phyloP scores from a whole-genome alignment of 192 early-diverging fungal genomes.

The Entomortierella parvispora region DNA sequence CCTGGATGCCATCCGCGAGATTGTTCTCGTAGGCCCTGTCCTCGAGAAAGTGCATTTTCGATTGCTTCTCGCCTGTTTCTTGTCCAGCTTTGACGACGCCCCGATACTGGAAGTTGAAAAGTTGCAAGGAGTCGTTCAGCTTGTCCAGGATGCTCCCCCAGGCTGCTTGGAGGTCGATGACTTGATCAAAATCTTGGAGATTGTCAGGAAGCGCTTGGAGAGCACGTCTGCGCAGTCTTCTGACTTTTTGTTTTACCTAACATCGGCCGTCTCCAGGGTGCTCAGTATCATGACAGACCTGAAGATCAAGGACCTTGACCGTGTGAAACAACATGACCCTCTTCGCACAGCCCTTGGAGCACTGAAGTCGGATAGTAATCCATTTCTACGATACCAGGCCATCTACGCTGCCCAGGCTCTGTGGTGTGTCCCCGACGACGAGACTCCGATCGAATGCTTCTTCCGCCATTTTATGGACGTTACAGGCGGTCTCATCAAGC shows the following conservation, averaged over 20 bases:
- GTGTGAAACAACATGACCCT: not conserved
- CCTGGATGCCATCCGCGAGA: not conserved
- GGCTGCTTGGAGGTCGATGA: not conserved
- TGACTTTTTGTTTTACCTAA: not conserved
- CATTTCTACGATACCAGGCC: not conserved
- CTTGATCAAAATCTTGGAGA: not conserved
- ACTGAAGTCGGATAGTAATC: not conserved
- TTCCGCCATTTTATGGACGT: not conserved
- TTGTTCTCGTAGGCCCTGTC: not conserved
- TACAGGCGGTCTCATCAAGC: not conserved
- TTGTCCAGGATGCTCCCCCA: not conserved
- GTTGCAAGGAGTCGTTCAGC: not conserved
- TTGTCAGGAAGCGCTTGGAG: not conserved
- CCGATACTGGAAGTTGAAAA: not conserved
- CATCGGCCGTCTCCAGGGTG: not conserved
- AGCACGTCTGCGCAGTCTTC: not conserved
- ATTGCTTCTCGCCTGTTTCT: not conserved
- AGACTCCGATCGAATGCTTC: not conserved
- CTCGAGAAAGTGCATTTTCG: not conserved
- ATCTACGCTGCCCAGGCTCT: conserved; percentile 1
- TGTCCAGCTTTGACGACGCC: not conserved
- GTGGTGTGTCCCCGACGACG: not conserved
- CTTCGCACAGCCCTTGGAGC: not conserved
- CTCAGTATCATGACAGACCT: not conserved
- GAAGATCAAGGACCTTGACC: not conserved